Percentiles rank a stretch among this genome's conserved stretches.
phyloP scores from a whole-genome alignment of 1,139 yeast species.

The Oligophagozyma castellii region DNA sequence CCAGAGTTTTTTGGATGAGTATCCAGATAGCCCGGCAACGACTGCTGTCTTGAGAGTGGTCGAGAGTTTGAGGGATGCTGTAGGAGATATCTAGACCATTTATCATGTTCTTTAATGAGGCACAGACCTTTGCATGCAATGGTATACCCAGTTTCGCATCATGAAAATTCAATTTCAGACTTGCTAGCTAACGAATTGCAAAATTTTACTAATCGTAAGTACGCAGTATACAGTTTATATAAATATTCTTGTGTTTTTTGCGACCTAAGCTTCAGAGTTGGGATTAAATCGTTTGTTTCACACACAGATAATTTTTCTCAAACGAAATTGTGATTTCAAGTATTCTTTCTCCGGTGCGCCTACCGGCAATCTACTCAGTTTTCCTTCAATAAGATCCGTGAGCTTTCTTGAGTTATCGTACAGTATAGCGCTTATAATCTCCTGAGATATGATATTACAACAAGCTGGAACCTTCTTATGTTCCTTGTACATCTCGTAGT shows the following conservation, averaged over 20 bases:
- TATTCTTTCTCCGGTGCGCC: conserved; percentile 17
- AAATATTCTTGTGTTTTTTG: too few relatives aligned
- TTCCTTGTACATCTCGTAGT: conserved; percentile 10
- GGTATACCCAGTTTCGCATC: too few relatives aligned
- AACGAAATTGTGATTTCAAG: conserved; percentile 4
- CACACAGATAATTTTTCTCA: too few relatives aligned
- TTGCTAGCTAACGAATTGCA: too few relatives aligned
- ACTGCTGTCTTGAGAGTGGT: conserved; percentile 77
- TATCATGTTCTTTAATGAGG: background rate
- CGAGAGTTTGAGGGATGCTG: conserved; percentile 31
- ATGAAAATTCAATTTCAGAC: too few relatives aligned
- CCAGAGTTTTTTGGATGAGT: conserved; percentile 66
- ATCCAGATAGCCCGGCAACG: conserved; percentile 91
- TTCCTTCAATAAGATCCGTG: conserved; percentile 4
- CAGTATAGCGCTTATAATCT: conserved; percentile 6
- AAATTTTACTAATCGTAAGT: too few relatives aligned
- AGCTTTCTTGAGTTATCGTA: conserved; percentile 2
- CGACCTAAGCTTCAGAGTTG: too few relatives aligned
- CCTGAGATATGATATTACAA: conserved; percentile 19
- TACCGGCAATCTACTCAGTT: conserved; percentile 12
- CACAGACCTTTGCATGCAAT: too few relatives aligned
- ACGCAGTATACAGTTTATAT: too few relatives aligned
- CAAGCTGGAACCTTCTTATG: conserved; percentile 15
- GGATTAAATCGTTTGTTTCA: too few relatives aligned
- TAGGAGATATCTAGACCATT: conserved; percentile 16